Evolutionary conservation across 1,139 yeast species (phyloP), one percentile per base, ranked within the genome.

Genomic region (Wickerhamomyces sp.): DNA sequence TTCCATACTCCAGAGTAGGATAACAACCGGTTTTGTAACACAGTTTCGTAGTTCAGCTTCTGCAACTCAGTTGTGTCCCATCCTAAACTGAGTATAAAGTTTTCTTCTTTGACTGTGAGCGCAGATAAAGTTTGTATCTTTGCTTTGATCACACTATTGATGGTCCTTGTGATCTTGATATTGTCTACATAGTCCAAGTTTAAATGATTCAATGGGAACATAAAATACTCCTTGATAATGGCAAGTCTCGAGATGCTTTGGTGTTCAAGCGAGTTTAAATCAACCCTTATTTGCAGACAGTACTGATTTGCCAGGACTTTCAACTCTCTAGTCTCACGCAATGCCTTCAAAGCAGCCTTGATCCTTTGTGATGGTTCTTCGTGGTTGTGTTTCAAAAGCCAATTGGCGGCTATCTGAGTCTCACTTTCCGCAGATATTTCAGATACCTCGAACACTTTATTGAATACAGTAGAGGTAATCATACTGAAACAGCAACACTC

Each of bases 311-410:
- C 11, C 1, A 51, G 25, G 6, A 35, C 25, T 4, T 26, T 25
- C 11, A 40, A 16, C 7, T 32, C 27, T 7, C 31, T 27, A 4
- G 39, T 16, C 5, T 36, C 42, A 5, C 38, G 22, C 11, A 45
- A 20, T 4, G 36, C 21, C 31, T 42, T 51, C 10, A 51, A 23
- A 5, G 54, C 52, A 2, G 44, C 35, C 23, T 35, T 37, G 3
- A 42, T 40, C n/a, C 55, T 33, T 20, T 41, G 48, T 4, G 46
- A 33, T 5, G 55, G 55, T 14, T 47, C 49, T 23, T 38, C 37
- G 25, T 43, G 47, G 6, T 23, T 32, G 28, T 49, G 54, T 20
- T 41, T 39, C 16, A 45, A 24, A 4, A 51, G 38, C 55, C 55
- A 51, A 23, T 42, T 18, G 2, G 46, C 24, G 7, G 45, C 46